Evolutionary conservation across 202 grass and related monocot species (phyloP), one percentile per base, ranked within the genome.

Genomic region (Miscanthus sacchariflorus): DNA sequence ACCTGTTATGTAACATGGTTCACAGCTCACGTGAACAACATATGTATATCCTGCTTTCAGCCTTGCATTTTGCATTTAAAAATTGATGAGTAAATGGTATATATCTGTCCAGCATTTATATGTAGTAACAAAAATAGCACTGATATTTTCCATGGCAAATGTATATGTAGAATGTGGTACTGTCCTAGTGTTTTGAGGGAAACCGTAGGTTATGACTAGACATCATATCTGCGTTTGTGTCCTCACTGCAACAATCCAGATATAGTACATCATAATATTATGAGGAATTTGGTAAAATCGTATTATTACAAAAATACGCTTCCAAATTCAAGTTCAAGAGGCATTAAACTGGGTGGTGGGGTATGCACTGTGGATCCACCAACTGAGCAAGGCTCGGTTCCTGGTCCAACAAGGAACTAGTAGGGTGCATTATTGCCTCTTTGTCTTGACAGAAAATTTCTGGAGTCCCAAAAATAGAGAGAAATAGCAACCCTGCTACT

Each of bases 401-500:
- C 11, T 46, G 10, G 11, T 49, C 46, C 46, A 49, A 49, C 46
- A 49, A 14, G 46, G 46, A 49, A 49, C 12, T 49, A 49, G 15
- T 49, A 49, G 46, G 46, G 13, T 49, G 46, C 46, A 49, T 49
- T 49, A 49, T 49, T 49, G 46, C 11, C 44, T 46, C 43, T 46
- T 46, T 46, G 44, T 12, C 44, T 49, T 2, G 48, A 59, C 12
- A 89, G 90, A 85, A 77, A 52, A 84, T 92, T 82, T 48, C 74
- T 5, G 75, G 90, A 44, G 80, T 92, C 28, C 80, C 84, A 8
- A 83, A 40, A 69, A 80, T 89, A 36, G 83, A 74, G 77, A 82
- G 67, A 12, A 89, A 83, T 39, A 76, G 88, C 25, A 92, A 92
- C 67, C 86, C 90, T 11, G 90, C 87, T 35, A 84, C 90, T 49